A percentile compares a stretch with the other conserved stretches of the same genome.
Evolutionary conservation across 139 green algal genomes (phyloP).

Genomic region (Picochlorum sp.): DNA sequence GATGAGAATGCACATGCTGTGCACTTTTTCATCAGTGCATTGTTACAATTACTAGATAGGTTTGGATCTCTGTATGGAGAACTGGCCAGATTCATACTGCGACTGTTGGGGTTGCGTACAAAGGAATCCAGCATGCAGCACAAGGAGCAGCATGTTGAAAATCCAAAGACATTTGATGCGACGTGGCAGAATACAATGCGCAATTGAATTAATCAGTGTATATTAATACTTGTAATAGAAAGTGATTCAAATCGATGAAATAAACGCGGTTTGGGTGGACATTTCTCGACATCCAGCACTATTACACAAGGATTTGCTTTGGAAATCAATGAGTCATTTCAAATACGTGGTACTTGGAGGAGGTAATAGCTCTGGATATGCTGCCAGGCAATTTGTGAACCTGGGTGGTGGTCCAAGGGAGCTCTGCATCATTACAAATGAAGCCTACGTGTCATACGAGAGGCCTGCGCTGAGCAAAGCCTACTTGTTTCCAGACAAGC

Average conservation of each 20-base stretch:
- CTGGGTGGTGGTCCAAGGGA: conserved; percentile 34
- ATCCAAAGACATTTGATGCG: no score
- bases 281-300: no score
- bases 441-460: conserved; percentile 73
- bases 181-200: no score
- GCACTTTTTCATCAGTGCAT: conserved; percentile 94
- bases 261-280: no score
- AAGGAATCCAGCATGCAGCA: background rate
- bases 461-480: conserved; percentile 82
- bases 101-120: conserved; percentile 60
- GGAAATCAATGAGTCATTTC: conserved; percentile 1
- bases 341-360: conserved; percentile 54
- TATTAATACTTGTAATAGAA: no score
- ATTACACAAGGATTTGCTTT: background rate
- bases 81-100: conserved; percentile 85
- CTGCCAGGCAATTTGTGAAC: conserved; percentile 52
- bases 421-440: conserved; percentile 62
- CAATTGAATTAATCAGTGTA: no score
- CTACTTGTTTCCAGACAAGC: conserved; percentile 62
- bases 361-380: conserved; percentile 65
- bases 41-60: conserved; percentile 91
- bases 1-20: conserved; percentile 97
- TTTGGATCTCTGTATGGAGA: conserved; percentile 89
- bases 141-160: no score
- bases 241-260: no score